Evolutionary conservation across 768 basidiomycete species (phyloP), one percentile per base, ranked within the genome.

Genomic region (Lactarius quietus): DNA sequence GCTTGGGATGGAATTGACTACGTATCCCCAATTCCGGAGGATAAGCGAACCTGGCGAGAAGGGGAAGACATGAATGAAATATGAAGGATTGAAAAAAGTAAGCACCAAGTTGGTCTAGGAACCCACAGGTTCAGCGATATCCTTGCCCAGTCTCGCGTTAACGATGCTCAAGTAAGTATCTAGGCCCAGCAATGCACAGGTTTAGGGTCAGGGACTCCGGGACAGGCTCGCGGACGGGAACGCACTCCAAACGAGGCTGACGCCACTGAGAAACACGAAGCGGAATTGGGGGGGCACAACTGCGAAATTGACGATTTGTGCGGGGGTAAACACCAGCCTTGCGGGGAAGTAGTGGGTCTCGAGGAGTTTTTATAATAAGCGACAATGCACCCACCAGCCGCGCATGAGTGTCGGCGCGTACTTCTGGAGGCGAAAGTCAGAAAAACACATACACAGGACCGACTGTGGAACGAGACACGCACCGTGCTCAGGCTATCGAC

Each of bases 211-310:
- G n/a, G n/a, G n/a, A 23, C 8, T 60, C 45, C n/a, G n/a, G n/a
- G n/a, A n/a, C n/a, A 9, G 39, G 26, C 14, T 10, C 3, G 41
- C 12, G 29, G 29, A 3, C 26, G 29, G 26, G 12, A 15, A 82
- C 88, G 54, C 73, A 92, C 90, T 92, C 90, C 89, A 91, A 78
- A 89, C 89, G 65, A 92, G 80, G 71, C 87, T 88, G 59, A 93
- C 89, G 14, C 89, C 82, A 70, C 90, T 83, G 28, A 94, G 84
- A 23, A 88, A 79, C 23, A 88, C 81, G 60, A 93, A 87, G 41
- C 92, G 85, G 39, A 92, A 76, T 70, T 93, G 92, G 6, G 83
- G 86, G 1, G 92, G 92, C 1, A 92, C 83, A 35, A 93, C 26
- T 9, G 84, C 78, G 71, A 93, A 94, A 76, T 94, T 94, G 78